Percentiles rank a stretch among this genome's conserved stretches.
These are phyloP conservation scores for Fragilaria crotonensis DNA, from an alignment of 108 stramenopile genomes.

Conservation along the genomic window DNA sequence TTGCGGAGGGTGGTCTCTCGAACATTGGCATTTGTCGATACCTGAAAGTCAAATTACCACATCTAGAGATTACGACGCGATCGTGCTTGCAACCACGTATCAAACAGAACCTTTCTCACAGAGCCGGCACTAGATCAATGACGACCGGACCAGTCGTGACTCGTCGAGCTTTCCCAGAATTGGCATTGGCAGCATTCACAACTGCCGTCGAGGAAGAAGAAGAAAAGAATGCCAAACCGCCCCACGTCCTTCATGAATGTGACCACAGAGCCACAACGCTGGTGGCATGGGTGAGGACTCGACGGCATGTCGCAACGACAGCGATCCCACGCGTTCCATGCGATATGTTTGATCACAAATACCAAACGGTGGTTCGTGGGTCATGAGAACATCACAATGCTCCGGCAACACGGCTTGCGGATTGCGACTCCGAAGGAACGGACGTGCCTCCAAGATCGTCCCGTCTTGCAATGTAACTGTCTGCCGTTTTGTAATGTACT, in stretches of 20 bases:
- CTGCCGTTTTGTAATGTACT: conserved; percentile 33
- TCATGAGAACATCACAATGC: conserved; percentile 54
- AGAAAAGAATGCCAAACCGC: conserved; percentile 21
- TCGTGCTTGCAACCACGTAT: too few relatives aligned
- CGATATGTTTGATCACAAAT: conserved; percentile 47
- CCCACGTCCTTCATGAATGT: conserved; percentile 73
- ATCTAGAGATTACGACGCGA: too few relatives aligned
- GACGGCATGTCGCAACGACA: conserved; percentile 36
- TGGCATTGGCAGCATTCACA: conserved; percentile 74
- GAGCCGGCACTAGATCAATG: conserved; percentile 20
- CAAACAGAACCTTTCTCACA: too few relatives aligned
- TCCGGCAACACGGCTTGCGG: conserved; percentile 16
- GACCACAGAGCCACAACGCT: conserved; percentile 58
- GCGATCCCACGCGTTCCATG: conserved; percentile 45
- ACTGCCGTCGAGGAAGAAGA: conserved; percentile 32
- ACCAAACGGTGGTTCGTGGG: conserved; percentile 60
- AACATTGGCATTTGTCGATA: too few relatives aligned
- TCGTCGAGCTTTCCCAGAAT: conserved; percentile 51
- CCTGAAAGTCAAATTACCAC: too few relatives aligned
- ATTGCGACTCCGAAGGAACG: conserved; percentile 33
- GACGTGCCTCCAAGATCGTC: conserved; percentile 27
- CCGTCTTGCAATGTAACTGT: conserved; percentile 26
- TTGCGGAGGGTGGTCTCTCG: too few relatives aligned
- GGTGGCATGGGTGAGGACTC: conserved; percentile 26
- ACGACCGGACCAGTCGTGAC: conserved; percentile 52